Percentiles rank a stretch among this genome's conserved stretches.
Evolutionary conservation across 306 rosid species (phyloP).

Genomic region (Medicago lupulina): DNA sequence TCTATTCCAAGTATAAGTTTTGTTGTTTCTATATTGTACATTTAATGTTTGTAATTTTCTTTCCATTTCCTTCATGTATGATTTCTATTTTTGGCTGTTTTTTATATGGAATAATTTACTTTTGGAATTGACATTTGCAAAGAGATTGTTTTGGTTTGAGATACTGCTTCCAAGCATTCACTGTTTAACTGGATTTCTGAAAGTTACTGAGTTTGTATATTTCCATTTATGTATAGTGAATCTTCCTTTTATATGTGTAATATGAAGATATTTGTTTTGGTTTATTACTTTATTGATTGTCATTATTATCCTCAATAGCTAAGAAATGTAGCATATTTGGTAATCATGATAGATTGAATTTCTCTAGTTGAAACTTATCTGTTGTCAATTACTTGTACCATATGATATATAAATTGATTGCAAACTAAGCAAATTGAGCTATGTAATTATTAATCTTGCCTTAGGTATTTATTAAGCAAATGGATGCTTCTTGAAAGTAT

Average conservation of each 20-base stretch:
- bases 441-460: slow-evolving; percentile 10
- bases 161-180: not conserved
- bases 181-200: slow-evolving; percentile 16
- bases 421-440: slow-evolving; percentile 22
- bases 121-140: not conserved
- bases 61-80: slow-evolving; percentile 8
- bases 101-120: slow-evolving; percentile 14
- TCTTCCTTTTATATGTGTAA: slow-evolving; percentile 2
- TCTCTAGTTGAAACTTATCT: slow-evolving; percentile 13
- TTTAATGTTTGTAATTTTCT: slow-evolving; percentile 8
- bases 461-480: slow-evolving; percentile 12
- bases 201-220: slow-evolving; percentile 1
- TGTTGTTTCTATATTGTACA: not conserved
- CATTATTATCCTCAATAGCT: slow-evolving; percentile 21
- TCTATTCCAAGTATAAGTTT: not conserved
- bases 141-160: not conserved
- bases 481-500: slow-evolving; percentile 8
- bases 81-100: slow-evolving; percentile 27
- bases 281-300: not conserved
- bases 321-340: slow-evolving; percentile 5
- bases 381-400: slow-evolving; percentile 18
- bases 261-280: not conserved
- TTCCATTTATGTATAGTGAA: slow-evolving; percentile 18
- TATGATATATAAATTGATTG: not conserved
- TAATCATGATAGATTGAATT: slow-evolving; percentile 28